phyloP scores from a whole-genome alignment of 1,139 yeast species.

The Suhomyces atakaporum region DNA sequence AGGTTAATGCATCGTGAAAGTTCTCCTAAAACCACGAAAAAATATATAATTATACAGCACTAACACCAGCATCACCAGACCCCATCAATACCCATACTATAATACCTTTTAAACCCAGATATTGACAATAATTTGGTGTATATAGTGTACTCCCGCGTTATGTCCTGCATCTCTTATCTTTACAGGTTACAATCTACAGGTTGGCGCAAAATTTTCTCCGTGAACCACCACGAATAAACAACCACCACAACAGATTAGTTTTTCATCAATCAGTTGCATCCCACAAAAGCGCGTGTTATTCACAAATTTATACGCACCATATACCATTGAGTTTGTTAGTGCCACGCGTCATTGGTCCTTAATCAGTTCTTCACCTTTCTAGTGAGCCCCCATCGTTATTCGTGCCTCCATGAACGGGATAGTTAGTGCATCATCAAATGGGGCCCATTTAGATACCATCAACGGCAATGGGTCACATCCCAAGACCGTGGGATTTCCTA shows the following conservation, averaged over 20 bases:
- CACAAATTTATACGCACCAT: conserved; percentile 3
- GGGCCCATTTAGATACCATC: conserved; percentile 2
- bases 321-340: conserved; percentile 1
- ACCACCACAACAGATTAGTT: conserved; percentile 8
- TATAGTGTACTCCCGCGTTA: too few relatives aligned
- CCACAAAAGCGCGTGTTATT: conserved; percentile 10
- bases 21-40: too few relatives aligned
- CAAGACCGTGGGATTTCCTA: conserved; percentile 22
- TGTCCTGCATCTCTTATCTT: background rate
- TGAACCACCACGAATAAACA: conserved; percentile 11
- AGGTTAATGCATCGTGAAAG: too few relatives aligned
- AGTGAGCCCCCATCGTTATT: background rate
- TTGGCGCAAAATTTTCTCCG: conserved; percentile 13
- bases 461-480: conserved; percentile 6
- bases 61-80: too few relatives aligned
- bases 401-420: conserved; percentile 9
- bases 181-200: conserved; percentile 10
- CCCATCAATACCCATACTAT: too few relatives aligned
- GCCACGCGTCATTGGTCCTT: background rate
- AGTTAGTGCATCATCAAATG: conserved; percentile 1
- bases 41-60: too few relatives aligned
- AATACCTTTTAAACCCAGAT: too few relatives aligned
- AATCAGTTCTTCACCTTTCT: background rate
- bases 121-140: too few relatives aligned
- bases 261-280: conserved; percentile 10